phyloP scores from a whole-genome alignment of 768 basidiomycete species.

The Termitomyces sp. region DNA sequence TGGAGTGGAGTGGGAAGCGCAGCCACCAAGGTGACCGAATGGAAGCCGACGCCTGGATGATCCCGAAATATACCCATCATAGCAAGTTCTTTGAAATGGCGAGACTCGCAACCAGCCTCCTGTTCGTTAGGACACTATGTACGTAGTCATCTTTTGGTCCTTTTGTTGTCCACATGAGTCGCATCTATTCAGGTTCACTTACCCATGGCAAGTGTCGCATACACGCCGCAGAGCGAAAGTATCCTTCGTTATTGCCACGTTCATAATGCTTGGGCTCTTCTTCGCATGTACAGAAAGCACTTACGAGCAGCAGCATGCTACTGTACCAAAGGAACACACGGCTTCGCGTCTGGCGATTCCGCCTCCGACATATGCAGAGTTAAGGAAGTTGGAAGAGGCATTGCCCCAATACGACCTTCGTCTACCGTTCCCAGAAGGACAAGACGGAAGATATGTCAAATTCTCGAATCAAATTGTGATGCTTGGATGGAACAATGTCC shows the following conservation, averaged over 20 bases:
- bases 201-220: not conserved
- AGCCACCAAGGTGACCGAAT: not conserved
- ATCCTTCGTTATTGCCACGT: not conserved
- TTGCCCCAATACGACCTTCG: slow-evolving; percentile 33
- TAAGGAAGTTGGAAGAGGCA: slow-evolving; percentile 24
- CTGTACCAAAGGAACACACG: not conserved
- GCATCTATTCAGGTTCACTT: not conserved
- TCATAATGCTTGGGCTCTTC: not conserved
- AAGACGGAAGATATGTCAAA: slow-evolving; percentile 29
- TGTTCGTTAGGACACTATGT: not conserved
- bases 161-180: not conserved
- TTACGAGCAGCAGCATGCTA: too few relatives aligned
- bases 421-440: slow-evolving; percentile 32
- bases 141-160: not conserved
- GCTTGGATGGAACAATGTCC: slow-evolving; percentile 38
- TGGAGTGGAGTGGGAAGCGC: not conserved
- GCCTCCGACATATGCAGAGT: slow-evolving; percentile 22
- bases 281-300: not conserved
- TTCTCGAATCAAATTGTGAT: slow-evolving; percentile 27
- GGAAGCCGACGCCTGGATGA: not conserved
- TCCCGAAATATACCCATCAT: not conserved
- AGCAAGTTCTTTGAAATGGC: not conserved
- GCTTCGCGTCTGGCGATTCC: slow-evolving; percentile 6
- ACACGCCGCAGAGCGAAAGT: not conserved
- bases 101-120: not conserved